Percentiles rank a stretch among this genome's conserved stretches.
Conservation (phyloP, 1,139 yeast genomes). For the Hemisphaericaspora xylofermentans region DNA sequence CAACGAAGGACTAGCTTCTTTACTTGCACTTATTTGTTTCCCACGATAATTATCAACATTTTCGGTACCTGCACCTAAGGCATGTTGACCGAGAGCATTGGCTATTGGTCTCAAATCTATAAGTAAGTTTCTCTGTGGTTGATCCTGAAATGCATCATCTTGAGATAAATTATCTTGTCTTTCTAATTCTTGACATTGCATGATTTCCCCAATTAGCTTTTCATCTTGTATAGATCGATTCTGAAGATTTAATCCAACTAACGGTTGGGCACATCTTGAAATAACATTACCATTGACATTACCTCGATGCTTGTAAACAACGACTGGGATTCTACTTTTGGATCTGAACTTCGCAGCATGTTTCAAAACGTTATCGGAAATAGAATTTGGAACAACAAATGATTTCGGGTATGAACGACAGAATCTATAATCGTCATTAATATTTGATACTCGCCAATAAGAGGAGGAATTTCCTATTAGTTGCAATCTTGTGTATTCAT, state of each 20-base stretch:
- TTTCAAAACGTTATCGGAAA: conserved; percentile 77
- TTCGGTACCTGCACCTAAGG: conserved; percentile 96
- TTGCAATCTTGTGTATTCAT: conserved; percentile 71
- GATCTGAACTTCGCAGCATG: conserved; percentile 88
- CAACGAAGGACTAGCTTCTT: neutral
- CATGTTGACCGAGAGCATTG: conserved; percentile 95
- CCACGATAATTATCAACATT: conserved; percentile 79
- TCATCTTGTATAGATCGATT: conserved; percentile 91
- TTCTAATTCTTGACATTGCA: conserved; percentile 46
- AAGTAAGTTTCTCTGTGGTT: conserved; percentile 62
- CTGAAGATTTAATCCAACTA: conserved; percentile 82
- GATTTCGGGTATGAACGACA: conserved; percentile 75
- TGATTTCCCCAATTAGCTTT: conserved; percentile 70
- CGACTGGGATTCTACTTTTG: conserved; percentile 78
- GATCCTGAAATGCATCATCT: conserved; percentile 20
- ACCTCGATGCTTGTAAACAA: conserved; percentile 68
- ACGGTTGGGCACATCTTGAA: conserved; percentile 88
- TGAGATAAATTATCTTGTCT: conserved; percentile 19
- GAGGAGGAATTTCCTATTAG: conserved; percentile 22
- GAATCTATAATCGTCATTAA: conserved; percentile 66
- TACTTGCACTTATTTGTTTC: conserved; percentile 9
- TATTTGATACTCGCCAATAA: conserved; percentile 67
- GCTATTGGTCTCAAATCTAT: conserved; percentile 92
- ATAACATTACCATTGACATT: conserved; percentile 71
- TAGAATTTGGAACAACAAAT: conserved; percentile 67